Evolutionary conservation across 805 yeast species (phyloP).

Genomic region (Sugiyamaella marilandica): DNA sequence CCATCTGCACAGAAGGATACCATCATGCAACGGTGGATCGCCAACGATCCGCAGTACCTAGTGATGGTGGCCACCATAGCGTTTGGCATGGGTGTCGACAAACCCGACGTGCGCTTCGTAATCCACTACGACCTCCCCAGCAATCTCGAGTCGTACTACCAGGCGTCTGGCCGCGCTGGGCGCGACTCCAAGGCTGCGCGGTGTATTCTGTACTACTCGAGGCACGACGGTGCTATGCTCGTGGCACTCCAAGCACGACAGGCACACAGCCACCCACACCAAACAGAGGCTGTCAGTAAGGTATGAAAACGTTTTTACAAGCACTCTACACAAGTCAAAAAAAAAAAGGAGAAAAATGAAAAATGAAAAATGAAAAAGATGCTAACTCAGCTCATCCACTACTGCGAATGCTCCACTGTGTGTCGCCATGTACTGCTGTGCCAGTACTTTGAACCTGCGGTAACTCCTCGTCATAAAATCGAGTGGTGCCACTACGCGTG

Average conservation of each 20-base stretch:
- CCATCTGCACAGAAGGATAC: conserved; percentile 61
- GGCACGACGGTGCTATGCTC: conserved; percentile 5
- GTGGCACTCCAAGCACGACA: not conserved
- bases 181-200: conserved; percentile 83
- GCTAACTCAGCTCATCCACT: conserved; percentile 9
- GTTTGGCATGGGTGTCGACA: conserved; percentile 98
- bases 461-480: conserved; percentile 4
- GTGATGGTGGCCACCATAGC: conserved; percentile 96
- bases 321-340: too few species aligned
- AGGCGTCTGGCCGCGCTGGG: conserved; percentile 98
- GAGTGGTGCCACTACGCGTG: conserved; percentile 21
- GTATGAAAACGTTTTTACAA: too few species aligned
- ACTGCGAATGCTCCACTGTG: conserved; percentile 11
- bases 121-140: conserved; percentile 85
- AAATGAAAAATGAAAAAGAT: too few species aligned
- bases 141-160: conserved; percentile 92
- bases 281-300: not conserved
- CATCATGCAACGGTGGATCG: conserved; percentile 80
- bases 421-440: conserved; percentile 23
- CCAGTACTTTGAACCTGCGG: conserved; percentile 20
- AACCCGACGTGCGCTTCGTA: conserved; percentile 90
- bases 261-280: not conserved
- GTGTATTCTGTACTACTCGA: conserved; percentile 71
- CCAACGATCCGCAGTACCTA: conserved; percentile 45
- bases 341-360: too few species aligned